Base-by-base conservation (phyloP, 2,329 filamentous ascomycete genomes). In the Nothophoma quercina region DNA sequence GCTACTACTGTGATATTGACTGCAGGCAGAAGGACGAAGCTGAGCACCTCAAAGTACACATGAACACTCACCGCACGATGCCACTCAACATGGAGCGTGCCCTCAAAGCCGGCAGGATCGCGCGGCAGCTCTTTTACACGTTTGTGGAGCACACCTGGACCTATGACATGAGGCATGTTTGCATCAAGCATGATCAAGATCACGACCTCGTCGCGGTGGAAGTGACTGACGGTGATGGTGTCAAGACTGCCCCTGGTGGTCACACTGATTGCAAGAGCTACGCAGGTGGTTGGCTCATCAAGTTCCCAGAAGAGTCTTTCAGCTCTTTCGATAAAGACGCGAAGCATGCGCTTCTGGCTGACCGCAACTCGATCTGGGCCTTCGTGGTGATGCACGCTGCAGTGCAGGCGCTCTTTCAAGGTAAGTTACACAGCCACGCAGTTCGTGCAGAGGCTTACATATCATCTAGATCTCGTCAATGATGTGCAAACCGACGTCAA, bases 71-170 rank as follows among this genome's bases (percentile, higher is more conserved):
- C 5, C 19, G 25, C 26, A 19, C 12, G 42, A 22, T 23, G 18
- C 34, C 42, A 7, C n/a, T n/a, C 6, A 44, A 26, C 18, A 51
- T 47, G 42, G 51, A 45, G 13, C 36, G 38, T 26, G 57, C 57
- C 2, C 32, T 49, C 21, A 42, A 33, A n/a, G 59, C 56, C 9
- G 58, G 58, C 28, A 35, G 52, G 18, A 36, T 58, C 22, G 56
- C 43, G n/a, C 54, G 58, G 34, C 26, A 21, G 12, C 30, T 63
- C 4, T 62, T 62, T 42, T 54, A 55, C 35, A 10, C 47, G 1
- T 58, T 61, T 35, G 19, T 58, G 29, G 48, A 61, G 33, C 38
- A 53, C 26, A 63, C 60, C 1, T 63, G 60, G 58, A 40, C 51
- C 10, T 51, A 61, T 16, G 60, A 63, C 33, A 51, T 61, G 53